A percentile compares a stretch with the other conserved stretches of the same genome.
Conservation (phyloP, 371 early-diverging fungal genomes). For the Lichtheimia corymbifera region DNA sequence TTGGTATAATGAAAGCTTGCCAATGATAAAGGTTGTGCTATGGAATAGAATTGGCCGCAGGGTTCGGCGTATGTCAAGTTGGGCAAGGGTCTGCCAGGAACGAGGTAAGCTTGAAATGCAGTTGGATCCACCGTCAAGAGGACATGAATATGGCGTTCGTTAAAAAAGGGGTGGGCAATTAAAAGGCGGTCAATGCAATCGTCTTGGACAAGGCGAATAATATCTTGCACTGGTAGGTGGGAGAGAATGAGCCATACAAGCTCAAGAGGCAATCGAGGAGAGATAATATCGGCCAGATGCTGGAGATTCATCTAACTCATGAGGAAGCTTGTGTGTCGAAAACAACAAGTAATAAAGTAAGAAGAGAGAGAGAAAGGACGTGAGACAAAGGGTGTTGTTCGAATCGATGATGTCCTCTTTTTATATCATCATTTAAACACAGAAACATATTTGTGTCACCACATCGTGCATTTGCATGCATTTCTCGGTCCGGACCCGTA, state of each 20-base stretch:
- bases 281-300: slow-evolving; percentile 7
- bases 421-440: background rate
- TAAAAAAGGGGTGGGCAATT: slow-evolving; percentile 8
- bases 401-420: background rate
- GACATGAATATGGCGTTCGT: slow-evolving; percentile 10
- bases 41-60: no score
- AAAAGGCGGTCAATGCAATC: slow-evolving; percentile 9
- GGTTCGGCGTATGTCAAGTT: background rate
- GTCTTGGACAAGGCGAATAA: slow-evolving; percentile 9
- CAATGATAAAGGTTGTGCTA: background rate
- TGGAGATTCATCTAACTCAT: slow-evolving; percentile 9
- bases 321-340: no score
- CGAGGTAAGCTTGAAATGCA: slow-evolving; percentile 6
- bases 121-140: slow-evolving; percentile 7
- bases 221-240: slow-evolving; percentile 8
- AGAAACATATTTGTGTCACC: slow-evolving; percentile 2
- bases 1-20: background rate
- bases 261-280: slow-evolving; percentile 11
- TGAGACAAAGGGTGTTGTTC: background rate
- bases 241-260: slow-evolving; percentile 7
- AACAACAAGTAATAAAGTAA: no score
- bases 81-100: slow-evolving; percentile 3
- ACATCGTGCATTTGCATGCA: slow-evolving; percentile 2
- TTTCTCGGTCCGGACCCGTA: no score
- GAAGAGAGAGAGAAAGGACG: background rate